A percentile compares a stretch with the other conserved stretches of the same genome.
Conservation (phyloP, 2,329 filamentous ascomycete species). For the Plenodomus lindquistii region DNA sequence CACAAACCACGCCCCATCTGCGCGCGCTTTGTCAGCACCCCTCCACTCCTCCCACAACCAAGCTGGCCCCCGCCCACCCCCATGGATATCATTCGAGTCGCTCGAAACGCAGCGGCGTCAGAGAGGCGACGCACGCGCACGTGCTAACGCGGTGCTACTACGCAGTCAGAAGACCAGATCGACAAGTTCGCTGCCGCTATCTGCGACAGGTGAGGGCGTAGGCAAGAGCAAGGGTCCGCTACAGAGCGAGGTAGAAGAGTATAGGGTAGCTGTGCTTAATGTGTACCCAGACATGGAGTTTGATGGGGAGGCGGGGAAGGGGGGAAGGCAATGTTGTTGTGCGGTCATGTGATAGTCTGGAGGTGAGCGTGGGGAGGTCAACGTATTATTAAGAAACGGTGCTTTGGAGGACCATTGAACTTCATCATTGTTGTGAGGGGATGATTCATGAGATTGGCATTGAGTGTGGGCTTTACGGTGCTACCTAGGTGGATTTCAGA, state of each 20-base stretch:
- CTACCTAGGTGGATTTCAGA: no score
- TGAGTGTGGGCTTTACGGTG: no score
- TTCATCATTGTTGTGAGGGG: no score
- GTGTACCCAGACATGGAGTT: conserved; percentile 31
- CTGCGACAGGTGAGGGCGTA: not conserved
- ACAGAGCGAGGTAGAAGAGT: conserved; percentile 21
- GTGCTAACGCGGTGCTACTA: not conserved
- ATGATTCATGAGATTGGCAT: no score
- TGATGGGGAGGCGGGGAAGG: conserved; percentile 12
- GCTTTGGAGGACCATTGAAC: no score
- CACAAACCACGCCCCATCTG: not conserved
- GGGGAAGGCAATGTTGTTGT: conserved; percentile 7
- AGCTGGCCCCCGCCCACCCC: conserved; percentile 14
- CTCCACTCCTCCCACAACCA: not conserved
- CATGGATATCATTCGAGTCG: conserved; percentile 16
- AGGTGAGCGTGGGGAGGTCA: no score
- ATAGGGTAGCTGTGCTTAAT: conserved; percentile 19
- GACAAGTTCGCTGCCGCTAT: not conserved
- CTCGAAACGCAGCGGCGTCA: conserved; percentile 12
- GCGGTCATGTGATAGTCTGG: conserved; percentile 25
- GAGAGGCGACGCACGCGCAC: conserved; percentile 7
- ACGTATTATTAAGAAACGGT: no score
- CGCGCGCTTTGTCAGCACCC: not conserved
- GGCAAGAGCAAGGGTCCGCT: conserved; percentile 6
- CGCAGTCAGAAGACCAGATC: not conserved